Conservation (phyloP, 192 early-diverging fungal genomes). For the Radiomyces spectabilis region DNA sequence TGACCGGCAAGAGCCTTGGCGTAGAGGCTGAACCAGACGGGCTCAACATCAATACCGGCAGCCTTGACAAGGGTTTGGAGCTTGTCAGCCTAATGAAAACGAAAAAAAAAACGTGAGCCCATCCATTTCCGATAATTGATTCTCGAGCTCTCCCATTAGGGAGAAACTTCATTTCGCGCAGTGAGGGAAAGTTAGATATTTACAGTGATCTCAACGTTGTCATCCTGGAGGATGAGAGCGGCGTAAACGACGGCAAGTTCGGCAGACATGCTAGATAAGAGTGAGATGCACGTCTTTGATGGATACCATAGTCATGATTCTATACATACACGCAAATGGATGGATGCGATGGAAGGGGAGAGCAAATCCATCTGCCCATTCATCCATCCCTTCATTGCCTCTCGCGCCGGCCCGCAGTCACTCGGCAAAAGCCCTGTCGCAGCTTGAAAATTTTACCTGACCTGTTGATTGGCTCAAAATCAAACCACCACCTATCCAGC, state of each 20-base stretch:
- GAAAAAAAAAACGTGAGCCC: constrained; percentile 14
- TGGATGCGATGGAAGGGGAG: constrained; percentile 8
- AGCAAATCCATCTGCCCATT: no score
- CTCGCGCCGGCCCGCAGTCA: not conserved
- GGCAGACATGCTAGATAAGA: constrained; percentile 25
- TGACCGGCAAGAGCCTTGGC: constrained; percentile 96
- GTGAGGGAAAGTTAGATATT: constrained; percentile 11
- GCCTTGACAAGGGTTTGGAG: constrained; percentile 83
- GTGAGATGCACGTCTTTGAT: constrained; percentile 65
- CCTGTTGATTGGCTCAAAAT: no score
- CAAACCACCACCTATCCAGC: no score
- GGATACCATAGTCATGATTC: constrained; percentile 24
- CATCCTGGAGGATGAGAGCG: constrained; percentile 96
- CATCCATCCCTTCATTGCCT: no score
- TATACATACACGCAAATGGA: constrained; percentile 13
- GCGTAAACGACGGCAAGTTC: constrained; percentile 61
- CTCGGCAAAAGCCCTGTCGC: not conserved
- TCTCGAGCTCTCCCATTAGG: constrained; percentile 8
- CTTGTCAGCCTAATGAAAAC: constrained; percentile 72
- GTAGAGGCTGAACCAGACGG: constrained; percentile 93
- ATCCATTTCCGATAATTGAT: constrained; percentile 48
- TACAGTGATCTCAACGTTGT: constrained; percentile 93
- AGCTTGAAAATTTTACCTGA: no score
- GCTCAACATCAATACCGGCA: constrained; percentile 84
- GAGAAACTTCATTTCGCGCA: not conserved